These are phyloP conservation scores for Paramecium biaurelia DNA, from an alignment of 73 alveolate species.

Conservation along the genomic window DNA sequence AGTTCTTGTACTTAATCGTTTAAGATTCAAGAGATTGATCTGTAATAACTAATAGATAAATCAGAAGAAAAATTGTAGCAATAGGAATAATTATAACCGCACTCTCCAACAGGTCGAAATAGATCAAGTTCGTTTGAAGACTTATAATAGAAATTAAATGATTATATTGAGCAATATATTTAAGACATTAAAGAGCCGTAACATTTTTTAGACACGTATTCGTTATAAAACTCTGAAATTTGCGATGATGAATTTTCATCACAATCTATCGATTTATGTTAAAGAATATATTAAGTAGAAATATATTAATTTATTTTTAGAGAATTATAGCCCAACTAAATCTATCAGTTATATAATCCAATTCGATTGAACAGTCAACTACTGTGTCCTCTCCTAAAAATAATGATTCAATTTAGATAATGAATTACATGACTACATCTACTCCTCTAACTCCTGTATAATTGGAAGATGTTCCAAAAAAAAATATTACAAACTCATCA, in stretches of 20 bases:
- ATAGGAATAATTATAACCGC: not conserved
- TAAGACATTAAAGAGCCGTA: not conserved
- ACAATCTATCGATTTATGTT: not conserved
- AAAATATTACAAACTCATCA: not conserved
- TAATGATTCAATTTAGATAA: not conserved
- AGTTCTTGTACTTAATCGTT: not conserved
- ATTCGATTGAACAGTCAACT: not conserved
- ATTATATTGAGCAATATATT: conserved; percentile 11
- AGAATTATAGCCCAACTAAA: not conserved
- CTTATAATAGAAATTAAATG: not conserved
- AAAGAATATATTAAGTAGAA: not conserved
- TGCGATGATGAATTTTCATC: not conserved
- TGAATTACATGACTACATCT: not conserved
- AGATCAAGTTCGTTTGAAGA: not conserved
- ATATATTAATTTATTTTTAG: not conserved
- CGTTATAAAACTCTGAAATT: not conserved
- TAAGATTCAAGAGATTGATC: not conserved
- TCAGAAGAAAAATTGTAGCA: not conserved
- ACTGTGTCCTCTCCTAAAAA: not conserved
- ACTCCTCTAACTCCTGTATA: not conserved
- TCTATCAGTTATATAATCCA: not conserved
- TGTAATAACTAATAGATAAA: not conserved
- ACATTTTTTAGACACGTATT: not conserved
- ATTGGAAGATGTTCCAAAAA: not conserved
- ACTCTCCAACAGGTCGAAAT: not conserved